Evolutionary conservation across 2,329 filamentous ascomycete genomes (phyloP).

Genomic region (Sarocladiaceae sp.): DNA sequence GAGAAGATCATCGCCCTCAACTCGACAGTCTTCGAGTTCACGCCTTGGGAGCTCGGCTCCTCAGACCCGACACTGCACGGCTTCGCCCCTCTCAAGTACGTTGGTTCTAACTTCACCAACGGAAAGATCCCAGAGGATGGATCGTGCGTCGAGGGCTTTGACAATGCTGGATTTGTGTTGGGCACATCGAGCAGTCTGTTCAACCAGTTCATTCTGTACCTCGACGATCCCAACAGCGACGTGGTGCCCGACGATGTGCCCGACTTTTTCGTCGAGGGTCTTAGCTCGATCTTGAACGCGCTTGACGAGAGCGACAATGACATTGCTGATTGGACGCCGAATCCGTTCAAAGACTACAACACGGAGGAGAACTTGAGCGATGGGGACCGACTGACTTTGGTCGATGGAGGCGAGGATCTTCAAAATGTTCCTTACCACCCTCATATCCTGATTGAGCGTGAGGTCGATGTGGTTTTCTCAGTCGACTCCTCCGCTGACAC

Average conservation of each 20-base stretch:
- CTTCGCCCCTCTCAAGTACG: slow-evolving; percentile 56
- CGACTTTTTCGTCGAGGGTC: slow-evolving; percentile 35
- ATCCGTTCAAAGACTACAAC: slow-evolving; percentile 54
- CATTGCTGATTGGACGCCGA: slow-evolving; percentile 66
- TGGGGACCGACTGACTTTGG: slow-evolving; percentile 60
- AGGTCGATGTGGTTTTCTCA: slow-evolving; percentile 60
- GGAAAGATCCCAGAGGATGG: slow-evolving; percentile 44
- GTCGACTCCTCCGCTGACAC: slow-evolving; percentile 63
- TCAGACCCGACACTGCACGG: slow-evolving; percentile 57
- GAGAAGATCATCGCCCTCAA: slow-evolving; percentile 44
- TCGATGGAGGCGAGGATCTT: slow-evolving; percentile 75
- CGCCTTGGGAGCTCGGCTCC: slow-evolving; percentile 62
- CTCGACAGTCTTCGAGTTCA: slow-evolving; percentile 61
- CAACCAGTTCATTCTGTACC: slow-evolving; percentile 67
- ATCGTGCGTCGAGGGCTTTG: slow-evolving; percentile 58
- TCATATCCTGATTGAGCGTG: slow-evolving; percentile 44
- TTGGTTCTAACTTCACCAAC: slow-evolving; percentile 53
- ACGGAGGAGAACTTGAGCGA: slow-evolving; percentile 35
- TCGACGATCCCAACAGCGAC: slow-evolving; percentile 43
- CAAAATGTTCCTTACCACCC: slow-evolving; percentile 78
- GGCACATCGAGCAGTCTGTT: slow-evolving; percentile 79
- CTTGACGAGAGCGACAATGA: slow-evolving; percentile 64
- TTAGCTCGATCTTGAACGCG: slow-evolving; percentile 45
- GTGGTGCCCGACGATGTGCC: slow-evolving; percentile 48
- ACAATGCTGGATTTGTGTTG: slow-evolving; percentile 77